Evolutionary conservation across 352 stramenopile genomes (phyloP).

Genomic region (Plasmopara viticola): DNA sequence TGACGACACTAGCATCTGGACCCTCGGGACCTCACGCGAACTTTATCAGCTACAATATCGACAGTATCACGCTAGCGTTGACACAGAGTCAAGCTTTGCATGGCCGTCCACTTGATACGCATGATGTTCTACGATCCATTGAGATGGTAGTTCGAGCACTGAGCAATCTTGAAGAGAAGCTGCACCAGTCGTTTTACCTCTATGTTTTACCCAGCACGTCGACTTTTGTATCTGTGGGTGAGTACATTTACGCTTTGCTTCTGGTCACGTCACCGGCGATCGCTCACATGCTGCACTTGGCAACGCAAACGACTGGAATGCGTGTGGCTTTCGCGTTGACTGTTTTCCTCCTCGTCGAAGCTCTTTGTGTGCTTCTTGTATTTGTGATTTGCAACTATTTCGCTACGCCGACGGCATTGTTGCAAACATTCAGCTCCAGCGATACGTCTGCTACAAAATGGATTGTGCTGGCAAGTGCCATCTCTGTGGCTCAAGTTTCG

Average conservation of each 20-base stretch:
- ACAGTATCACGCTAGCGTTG: conserved; percentile 62
- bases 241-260: conserved; percentile 82
- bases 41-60: conserved; percentile 85
- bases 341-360: conserved; percentile 35
- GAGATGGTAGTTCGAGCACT: conserved; percentile 69
- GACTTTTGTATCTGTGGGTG: conserved; percentile 81
- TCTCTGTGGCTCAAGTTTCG: conserved; percentile 23
- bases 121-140: conserved; percentile 41
- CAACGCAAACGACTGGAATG: conserved; percentile 49
- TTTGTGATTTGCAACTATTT: conserved; percentile 7
- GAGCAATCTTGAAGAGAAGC: conserved; percentile 85
- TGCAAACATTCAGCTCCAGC: conserved; percentile 10
- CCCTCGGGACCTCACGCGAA: conserved; percentile 62
- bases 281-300: conserved; percentile 45
- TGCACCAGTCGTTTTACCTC: conserved; percentile 86
- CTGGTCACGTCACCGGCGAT: conserved; percentile 64
- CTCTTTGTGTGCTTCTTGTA: conserved; percentile 20
- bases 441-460: conserved; percentile 8
- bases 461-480: conserved; percentile 20
- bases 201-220: conserved; percentile 70
- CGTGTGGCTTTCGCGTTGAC: conserved; percentile 47
- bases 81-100: conserved; percentile 14
- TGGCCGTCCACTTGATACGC: conserved; percentile 22
- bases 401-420: conserved; percentile 3
- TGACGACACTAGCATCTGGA: conserved; percentile 57